Conservation (phyloP, 768 basidiomycete genomes). For the Mycena epipterygia region DNA sequence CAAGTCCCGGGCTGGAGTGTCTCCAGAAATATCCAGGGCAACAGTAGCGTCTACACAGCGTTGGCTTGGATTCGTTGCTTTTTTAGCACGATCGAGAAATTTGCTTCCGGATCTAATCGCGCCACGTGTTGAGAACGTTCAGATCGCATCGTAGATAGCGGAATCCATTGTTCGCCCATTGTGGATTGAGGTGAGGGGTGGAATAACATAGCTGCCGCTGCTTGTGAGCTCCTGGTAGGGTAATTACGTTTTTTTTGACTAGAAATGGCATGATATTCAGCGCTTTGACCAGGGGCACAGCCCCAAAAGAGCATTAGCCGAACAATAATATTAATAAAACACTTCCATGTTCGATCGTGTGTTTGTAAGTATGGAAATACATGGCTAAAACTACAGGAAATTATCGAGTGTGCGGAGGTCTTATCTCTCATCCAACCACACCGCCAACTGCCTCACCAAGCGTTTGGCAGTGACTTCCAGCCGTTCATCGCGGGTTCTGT, state of each 20-base stretch:
- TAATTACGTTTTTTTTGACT: background rate
- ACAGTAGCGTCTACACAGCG: background rate
- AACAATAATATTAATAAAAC: too few relatives aligned
- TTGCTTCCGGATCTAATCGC: conserved; percentile 13
- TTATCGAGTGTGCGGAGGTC: background rate
- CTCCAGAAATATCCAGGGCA: background rate
- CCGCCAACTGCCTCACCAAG: conserved; percentile 63
- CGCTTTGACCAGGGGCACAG: too few relatives aligned
- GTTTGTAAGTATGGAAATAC: too few relatives aligned
- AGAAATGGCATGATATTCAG: too few relatives aligned
- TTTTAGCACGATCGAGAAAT: background rate
- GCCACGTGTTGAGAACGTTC: conserved; percentile 17
- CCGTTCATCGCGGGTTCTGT: conserved; percentile 64
- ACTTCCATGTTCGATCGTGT: too few relatives aligned
- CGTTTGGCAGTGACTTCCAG: conserved; percentile 69
- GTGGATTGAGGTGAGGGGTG: background rate
- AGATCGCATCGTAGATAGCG: conserved; percentile 3
- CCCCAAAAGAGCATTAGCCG: too few relatives aligned
- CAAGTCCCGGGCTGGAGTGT: background rate
- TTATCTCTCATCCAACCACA: conserved; percentile 51
- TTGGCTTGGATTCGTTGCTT: background rate
- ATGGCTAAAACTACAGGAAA: too few relatives aligned
- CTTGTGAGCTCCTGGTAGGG: background rate
- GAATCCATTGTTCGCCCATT: conserved; percentile 22
- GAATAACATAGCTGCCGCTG: background rate